Percentiles rank a stretch among this genome's conserved stretches.
Evolutionary conservation across 1,139 yeast genomes (phyloP).

Genomic region (Taphrina populina): DNA sequence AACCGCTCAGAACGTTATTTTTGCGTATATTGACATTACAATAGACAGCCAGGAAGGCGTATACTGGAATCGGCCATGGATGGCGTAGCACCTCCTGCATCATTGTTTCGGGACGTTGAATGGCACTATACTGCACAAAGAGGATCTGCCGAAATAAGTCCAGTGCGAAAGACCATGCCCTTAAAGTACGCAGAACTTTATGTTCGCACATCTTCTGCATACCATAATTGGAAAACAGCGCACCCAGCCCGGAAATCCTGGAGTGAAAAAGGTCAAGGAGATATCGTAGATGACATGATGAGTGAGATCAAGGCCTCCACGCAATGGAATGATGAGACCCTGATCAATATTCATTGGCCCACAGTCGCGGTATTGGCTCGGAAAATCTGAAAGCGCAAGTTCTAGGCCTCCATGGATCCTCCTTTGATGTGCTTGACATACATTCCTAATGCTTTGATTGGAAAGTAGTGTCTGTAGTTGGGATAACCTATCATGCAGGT

Average conservation of each 20-base stretch:
- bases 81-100: constrained; percentile 51
- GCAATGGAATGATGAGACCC: constrained; percentile 52
- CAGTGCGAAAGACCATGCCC: constrained; percentile 50
- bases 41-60: constrained; percentile 73
- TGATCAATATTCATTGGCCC: constrained; percentile 57
- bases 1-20: background rate
- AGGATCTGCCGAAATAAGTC: constrained; percentile 46
- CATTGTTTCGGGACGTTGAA: constrained; percentile 49
- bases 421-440: constrained; percentile 42
- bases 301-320: constrained; percentile 49
- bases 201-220: constrained; percentile 67
- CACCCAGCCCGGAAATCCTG: constrained; percentile 42
- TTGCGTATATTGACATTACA: constrained; percentile 45
- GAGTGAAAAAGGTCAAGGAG: constrained; percentile 40
- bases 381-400: background rate
- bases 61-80: constrained; percentile 52
- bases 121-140: constrained; percentile 43
- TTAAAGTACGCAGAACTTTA: constrained; percentile 53
- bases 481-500: constrained; percentile 89
- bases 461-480: constrained; percentile 81
- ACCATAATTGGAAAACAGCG: constrained; percentile 60
- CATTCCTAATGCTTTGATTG: constrained; percentile 89
- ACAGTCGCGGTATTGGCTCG: constrained; percentile 51
- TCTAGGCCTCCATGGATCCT: background rate
- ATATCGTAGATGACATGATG: constrained; percentile 47